These are phyloP conservation scores for Cucurbita pepo DNA, from an alignment of 306 rosid genomes.

Conservation along the genomic window DNA sequence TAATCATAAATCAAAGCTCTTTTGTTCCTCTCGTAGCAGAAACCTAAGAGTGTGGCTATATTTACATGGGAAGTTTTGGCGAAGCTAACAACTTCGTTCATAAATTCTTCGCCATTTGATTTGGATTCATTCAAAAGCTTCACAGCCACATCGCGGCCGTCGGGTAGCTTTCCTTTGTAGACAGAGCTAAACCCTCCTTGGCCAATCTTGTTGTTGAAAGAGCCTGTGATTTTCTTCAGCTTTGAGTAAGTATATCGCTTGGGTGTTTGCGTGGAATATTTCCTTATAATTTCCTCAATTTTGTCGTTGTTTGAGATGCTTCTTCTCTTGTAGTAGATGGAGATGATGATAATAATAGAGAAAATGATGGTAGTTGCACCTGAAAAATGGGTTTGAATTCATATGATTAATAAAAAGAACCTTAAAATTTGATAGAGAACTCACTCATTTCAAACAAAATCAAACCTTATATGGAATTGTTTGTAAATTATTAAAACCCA, in stretches of 20 bases:
- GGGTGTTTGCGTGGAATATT: not conserved
- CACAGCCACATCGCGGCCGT: slow-evolving; percentile 61
- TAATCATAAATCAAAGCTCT: slow-evolving; percentile 61
- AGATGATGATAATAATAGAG: not conserved
- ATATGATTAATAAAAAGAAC: too few species aligned
- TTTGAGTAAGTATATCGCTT: not conserved
- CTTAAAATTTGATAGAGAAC: too few species aligned
- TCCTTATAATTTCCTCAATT: not conserved
- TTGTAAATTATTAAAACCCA: too few species aligned
- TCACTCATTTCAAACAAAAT: too few species aligned
- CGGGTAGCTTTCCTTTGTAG: slow-evolving; percentile 45
- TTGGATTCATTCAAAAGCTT: slow-evolving; percentile 50
- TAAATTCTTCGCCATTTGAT: slow-evolving; percentile 60
- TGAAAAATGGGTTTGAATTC: not conserved
- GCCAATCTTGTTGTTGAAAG: slow-evolving; percentile 48
- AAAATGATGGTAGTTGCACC: not conserved
- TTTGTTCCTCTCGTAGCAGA: slow-evolving; percentile 37
- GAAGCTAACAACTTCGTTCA: slow-evolving; percentile 48
- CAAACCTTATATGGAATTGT: too few species aligned
- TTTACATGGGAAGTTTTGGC: slow-evolving; percentile 37
- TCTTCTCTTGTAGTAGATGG: not conserved
- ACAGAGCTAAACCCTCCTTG: slow-evolving; percentile 84
- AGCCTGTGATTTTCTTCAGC: slow-evolving; percentile 39
- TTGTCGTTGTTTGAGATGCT: slow-evolving; percentile 15
- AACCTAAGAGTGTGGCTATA: slow-evolving; percentile 57